Base-by-base conservation (phyloP, 352 stramenopile genomes). In the Globisporangium viniferum region DNA sequence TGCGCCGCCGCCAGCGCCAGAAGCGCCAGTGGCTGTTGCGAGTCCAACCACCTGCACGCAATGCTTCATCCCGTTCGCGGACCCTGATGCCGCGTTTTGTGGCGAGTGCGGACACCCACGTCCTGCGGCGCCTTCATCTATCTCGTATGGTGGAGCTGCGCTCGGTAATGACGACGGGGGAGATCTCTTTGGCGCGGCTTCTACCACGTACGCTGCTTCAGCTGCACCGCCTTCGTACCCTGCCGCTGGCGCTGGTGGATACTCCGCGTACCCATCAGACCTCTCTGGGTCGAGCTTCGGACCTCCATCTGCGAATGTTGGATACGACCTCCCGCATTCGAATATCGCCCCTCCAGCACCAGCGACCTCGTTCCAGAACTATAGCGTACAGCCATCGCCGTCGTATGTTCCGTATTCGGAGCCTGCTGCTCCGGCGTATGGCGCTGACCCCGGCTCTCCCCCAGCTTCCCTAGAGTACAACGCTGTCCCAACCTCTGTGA, bases 31-130 rank as follows among this genome's bases (percentile, higher is more conserved):
- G 1, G 3, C 18, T 6, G 24, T 46, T 33, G 7, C 69, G 18
- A 36, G 48, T 10, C n/a, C 67, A 2, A 62, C 63, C 33, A 57
- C 44, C 22, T 94, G 87, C 48, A 39, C 75, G 36, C 71, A 89
- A 54, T 94, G 87, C 59, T 56, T 64, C 9, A 71, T 70, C 46
- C 78, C 80, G 1, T 93, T 91, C 56, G 74, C 66, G 0, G 81
- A 90, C 55, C 78, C 73, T 6, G 79, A 78, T 7, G 87, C 83
- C 7, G 53, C 72, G 5, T 95, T 95, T 62, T 95, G 87, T 46
- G 87, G 84, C 3, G 84, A 95, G 59, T 95, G 87, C 29, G 87
- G 87, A 10, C 73, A 88, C 31, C 78, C 86, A 20, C 79, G 81
- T 2, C 74, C 78, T 24, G 24, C 24, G 12, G 48, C 60, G 12